A percentile compares a stretch with the other conserved stretches of the same genome.
Evolutionary conservation across 345 rosid genomes (phyloP).

Genomic region (Eucalyptus sp.): DNA sequence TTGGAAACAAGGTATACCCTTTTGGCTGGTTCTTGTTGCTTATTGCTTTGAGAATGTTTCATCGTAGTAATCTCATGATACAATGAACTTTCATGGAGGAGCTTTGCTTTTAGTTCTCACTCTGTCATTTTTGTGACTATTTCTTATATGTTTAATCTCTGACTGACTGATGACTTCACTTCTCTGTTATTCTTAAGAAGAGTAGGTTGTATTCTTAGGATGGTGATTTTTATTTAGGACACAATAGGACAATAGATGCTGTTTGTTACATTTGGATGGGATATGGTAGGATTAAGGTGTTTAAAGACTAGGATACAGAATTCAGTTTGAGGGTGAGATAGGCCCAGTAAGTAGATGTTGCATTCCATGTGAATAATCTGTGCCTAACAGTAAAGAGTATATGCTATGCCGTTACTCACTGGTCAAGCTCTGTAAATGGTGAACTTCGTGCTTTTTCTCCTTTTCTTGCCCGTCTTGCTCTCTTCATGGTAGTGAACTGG

Average conservation of each 20-base stretch:
- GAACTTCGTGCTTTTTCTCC: neutral
- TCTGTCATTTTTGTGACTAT: neutral
- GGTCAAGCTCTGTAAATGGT: neutral
- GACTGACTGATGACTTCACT: neutral
- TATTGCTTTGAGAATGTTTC: neutral
- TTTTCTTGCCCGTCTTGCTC: neutral
- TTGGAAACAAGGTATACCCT: slow-evolving; percentile 79
- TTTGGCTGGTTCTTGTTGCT: neutral
- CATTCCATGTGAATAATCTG: neutral
- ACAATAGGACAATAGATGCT: neutral
- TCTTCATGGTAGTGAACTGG: neutral
- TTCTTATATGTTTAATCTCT: neutral
- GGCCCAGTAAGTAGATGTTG: neutral
- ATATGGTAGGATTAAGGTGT: neutral
- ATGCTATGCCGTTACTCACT: neutral
- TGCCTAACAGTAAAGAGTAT: neutral
- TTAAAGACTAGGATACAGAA: neutral
- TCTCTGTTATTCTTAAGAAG: neutral
- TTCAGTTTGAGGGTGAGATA: neutral
- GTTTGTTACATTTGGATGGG: neutral
- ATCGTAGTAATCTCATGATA: neutral
- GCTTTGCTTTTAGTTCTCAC: neutral
- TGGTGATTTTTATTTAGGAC: neutral
- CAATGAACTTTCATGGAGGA: neutral
- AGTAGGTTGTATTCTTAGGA: neutral